phyloP scores from a whole-genome alignment of 2,329 filamentous ascomycete genomes.

The Calonectria hongkongensis region DNA sequence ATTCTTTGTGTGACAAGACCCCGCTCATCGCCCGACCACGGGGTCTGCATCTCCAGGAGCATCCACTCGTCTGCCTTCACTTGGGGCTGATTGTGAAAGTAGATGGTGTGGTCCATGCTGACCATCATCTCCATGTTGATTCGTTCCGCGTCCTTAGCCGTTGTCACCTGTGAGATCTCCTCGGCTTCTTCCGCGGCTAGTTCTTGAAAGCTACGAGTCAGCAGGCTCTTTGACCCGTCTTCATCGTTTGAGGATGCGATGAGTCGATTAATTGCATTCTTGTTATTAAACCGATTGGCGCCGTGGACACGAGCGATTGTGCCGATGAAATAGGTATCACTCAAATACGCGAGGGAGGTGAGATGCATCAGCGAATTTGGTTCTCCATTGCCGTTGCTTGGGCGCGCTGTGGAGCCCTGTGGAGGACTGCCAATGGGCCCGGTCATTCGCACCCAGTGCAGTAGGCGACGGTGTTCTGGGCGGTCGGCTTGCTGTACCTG shows the following conservation, averaged over 20 bases:
- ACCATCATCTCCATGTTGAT: conserved; percentile 31
- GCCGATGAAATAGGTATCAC: conserved; percentile 16
- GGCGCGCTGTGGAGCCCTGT: not conserved
- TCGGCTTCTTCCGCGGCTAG: not conserved
- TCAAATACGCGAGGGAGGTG: conserved; percentile 6
- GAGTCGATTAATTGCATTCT: not conserved
- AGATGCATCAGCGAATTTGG: not conserved
- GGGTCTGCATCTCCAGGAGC: conserved; percentile 19
- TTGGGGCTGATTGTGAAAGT: conserved; percentile 9
- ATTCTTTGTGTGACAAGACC: conserved; percentile 18
- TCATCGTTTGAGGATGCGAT: not conserved
- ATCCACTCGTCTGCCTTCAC: conserved; percentile 27
- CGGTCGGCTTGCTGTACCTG: not conserved
- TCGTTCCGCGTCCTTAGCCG: not conserved
- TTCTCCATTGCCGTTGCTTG: not conserved
- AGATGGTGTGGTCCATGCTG: conserved; percentile 29
- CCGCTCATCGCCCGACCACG: conserved; percentile 20
- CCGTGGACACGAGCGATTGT: conserved; percentile 7
- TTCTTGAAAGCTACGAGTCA: not conserved
- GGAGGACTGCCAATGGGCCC: not conserved
- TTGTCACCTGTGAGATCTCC: not conserved
- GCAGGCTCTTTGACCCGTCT: not conserved
- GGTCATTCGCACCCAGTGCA: conserved; percentile 17
- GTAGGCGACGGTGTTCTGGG: not conserved
- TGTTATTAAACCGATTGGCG: conserved; percentile 2